These are phyloP conservation scores for Dioscorea zingiberensis DNA, from an alignment of 106 monocot genomes.

Conservation along the genomic window DNA sequence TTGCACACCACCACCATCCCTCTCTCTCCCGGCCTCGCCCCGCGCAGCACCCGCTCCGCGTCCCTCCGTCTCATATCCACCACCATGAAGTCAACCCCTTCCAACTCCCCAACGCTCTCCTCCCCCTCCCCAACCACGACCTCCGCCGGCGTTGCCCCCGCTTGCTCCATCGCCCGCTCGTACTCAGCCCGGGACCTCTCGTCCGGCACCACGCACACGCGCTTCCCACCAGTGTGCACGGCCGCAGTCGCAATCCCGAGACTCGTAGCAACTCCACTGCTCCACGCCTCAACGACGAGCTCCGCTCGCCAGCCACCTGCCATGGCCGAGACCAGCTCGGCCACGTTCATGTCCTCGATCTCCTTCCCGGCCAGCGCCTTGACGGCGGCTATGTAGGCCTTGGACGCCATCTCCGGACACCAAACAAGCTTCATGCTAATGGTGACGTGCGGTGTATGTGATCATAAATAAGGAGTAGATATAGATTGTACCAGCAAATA, in stretches of 20 bases:
- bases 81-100: conserved; percentile 67
- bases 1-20: conserved; percentile 75
- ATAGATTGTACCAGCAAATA: no score
- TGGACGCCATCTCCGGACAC: conserved; percentile 80
- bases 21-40: conserved; percentile 44
- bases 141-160: neutral
- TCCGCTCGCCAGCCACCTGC: conserved; percentile 81
- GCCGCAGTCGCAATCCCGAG: conserved; percentile 40
- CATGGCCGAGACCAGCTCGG: conserved; percentile 79
- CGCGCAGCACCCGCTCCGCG: conserved; percentile 30
- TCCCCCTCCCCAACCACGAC: conserved; percentile 32
- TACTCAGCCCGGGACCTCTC: conserved; percentile 11
- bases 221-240: conserved; percentile 41
- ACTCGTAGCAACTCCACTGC: conserved; percentile 17
- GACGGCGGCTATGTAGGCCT: conserved; percentile 78
- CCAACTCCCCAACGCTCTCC: conserved; percentile 27
- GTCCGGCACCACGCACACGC: conserved; percentile 39
- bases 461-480: neutral
- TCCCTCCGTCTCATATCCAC: conserved; percentile 60
- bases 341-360: conserved; percentile 30
- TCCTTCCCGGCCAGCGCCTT: conserved; percentile 15
- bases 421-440: conserved; percentile 72
- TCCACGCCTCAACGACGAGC: conserved; percentile 50
- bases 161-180: neutral
- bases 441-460: neutral